phyloP scores from a whole-genome alignment of 2,329 filamentous ascomycete genomes.

The Ilyonectria mors-panacis region DNA sequence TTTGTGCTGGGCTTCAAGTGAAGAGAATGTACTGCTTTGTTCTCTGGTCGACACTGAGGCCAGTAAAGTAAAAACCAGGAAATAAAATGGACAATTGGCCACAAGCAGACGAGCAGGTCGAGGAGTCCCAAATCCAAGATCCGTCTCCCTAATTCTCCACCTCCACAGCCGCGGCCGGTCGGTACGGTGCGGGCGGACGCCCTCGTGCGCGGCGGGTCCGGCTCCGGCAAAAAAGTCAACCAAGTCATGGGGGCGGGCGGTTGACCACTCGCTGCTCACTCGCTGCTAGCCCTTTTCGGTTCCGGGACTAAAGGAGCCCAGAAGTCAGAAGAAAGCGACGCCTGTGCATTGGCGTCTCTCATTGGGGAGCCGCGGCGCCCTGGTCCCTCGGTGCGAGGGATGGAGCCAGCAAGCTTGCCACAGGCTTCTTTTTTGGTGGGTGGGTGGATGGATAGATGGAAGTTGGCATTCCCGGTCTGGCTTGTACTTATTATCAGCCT shows the following conservation, averaged over 20 bases:
- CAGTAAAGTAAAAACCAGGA: background rate
- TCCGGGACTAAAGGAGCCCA: background rate
- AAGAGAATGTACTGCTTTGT: background rate
- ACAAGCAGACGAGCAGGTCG: background rate
- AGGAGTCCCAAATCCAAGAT: background rate
- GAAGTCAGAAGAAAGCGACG: background rate
- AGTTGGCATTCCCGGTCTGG: constrained; percentile 38
- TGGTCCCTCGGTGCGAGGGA: background rate
- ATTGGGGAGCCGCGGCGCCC: constrained; percentile 1
- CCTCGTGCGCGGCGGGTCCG: constrained; percentile 17
- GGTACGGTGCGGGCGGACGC: constrained; percentile 13
- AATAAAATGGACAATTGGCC: background rate
- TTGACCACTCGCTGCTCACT: background rate
- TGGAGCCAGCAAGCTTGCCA: background rate
- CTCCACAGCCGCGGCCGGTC: constrained; percentile 19
- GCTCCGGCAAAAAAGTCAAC: background rate
- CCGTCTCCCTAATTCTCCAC: background rate
- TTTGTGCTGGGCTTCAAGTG: background rate
- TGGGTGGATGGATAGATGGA: constrained; percentile 26
- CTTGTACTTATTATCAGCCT: constrained; percentile 45
- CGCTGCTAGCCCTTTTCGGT: background rate
- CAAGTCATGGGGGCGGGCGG: background rate
- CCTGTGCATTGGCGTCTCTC: background rate
- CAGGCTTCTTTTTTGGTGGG: constrained; percentile 4
- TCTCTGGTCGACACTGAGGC: background rate